Evolutionary conservation across 352 stramenopile species (phyloP), one percentile per base, ranked within the genome.

Genomic region (Phytophthora tentaculata): DNA sequence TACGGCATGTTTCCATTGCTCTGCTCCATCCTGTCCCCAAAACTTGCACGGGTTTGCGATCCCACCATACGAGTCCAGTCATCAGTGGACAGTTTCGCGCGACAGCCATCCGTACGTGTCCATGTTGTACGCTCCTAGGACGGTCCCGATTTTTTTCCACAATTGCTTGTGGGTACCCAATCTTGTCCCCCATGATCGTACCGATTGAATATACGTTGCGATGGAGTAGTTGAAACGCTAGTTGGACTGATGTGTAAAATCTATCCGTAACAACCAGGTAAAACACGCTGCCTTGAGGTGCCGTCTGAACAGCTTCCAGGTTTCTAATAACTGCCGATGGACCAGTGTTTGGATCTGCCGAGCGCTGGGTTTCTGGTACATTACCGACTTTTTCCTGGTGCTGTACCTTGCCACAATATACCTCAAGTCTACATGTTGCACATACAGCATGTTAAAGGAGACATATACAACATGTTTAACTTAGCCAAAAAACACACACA

Each of bases 391-490:
- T 52, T 16, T 41, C 9, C 16, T 13, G 5, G 1, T 53, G 43
- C 14, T 68, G 52, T 5, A 44, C 29, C 16, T 52, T 56, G 1
- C 52, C 51, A 8, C 45, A 62, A 17, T 57, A 68, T 6, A 68
- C 32, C 16, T 62, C 61, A 35, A 62, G 29, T 62, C 52, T 68
- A 45, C 41, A 61, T 59, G 41, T 56, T 32, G 24, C n/a, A 13
- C 1, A 64, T 50, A 28, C 62, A 60, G 0, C 35, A 55, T 51
- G 0, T 39, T 14, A 39, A 5, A 48, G 12, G 0, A 37, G 44
- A 53, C 5, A 57, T 13, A 64, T 71, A 65, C 55, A 61, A 71
- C 49, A 71, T 59, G 29, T 47, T n/a, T 8, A 64, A 51, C 3
- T 23, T 9, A 32, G 28, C 28, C 5, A 32, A 32, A 32, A 32